phyloP scores from a whole-genome alignment of 129 eudicot species.

The Flaveria bidentis region DNA sequence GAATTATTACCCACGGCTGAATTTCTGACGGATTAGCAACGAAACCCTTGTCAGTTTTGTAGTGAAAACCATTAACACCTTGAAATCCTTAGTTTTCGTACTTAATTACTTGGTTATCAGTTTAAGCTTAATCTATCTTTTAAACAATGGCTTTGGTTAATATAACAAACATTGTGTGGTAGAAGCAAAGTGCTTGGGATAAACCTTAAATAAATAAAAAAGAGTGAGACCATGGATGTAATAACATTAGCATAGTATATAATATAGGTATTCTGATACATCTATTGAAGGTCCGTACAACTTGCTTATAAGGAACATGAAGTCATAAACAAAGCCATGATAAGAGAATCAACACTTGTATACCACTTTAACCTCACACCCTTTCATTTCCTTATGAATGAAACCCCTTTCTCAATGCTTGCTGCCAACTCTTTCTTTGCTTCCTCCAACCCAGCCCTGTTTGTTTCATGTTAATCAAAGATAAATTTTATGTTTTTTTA shows the following conservation, averaged over 20 bases:
- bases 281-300: constrained; percentile 25
- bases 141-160: not conserved
- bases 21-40: too few relatives aligned
- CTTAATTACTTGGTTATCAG: too few relatives aligned
- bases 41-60: too few relatives aligned
- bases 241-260: constrained; percentile 26
- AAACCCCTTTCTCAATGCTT: constrained; percentile 85
- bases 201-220: not conserved
- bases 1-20: too few relatives aligned
- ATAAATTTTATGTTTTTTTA: not conserved
- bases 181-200: constrained; percentile 6
- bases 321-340: constrained; percentile 41
- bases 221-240: constrained; percentile 11
- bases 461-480: constrained; percentile 1
- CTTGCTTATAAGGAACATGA: constrained; percentile 27
- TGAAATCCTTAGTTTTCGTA: too few relatives aligned
- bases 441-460: constrained; percentile 78
- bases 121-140: not conserved
- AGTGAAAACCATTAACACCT: too few relatives aligned
- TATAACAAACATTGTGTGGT: not conserved
- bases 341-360: constrained; percentile 37
- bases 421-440: constrained; percentile 69
- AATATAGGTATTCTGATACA: constrained; percentile 34
- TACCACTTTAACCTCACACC: constrained; percentile 26
- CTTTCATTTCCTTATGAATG: constrained; percentile 69